phyloP scores from a whole-genome alignment of 2,329 filamentous ascomycete species.

The Penicillium thymicola region DNA sequence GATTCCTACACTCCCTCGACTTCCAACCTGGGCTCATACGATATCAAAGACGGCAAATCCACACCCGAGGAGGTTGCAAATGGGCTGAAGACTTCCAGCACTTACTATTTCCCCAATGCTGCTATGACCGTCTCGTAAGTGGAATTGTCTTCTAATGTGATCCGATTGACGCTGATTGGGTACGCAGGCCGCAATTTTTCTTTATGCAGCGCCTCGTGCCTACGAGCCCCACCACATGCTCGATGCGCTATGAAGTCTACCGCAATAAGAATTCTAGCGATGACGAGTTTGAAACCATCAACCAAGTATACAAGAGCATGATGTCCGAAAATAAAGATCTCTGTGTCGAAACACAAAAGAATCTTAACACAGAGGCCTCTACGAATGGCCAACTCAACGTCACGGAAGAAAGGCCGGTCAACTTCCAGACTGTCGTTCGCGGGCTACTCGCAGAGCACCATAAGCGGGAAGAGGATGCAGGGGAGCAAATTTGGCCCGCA shows the following conservation, averaged over 20 bases:
- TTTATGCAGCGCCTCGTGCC: slow-evolving; percentile 63
- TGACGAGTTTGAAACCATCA: slow-evolving; percentile 56
- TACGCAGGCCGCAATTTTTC: slow-evolving; percentile 53
- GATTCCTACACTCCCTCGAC: slow-evolving; percentile 49
- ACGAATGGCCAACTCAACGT: slow-evolving; percentile 61
- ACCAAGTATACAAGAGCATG: slow-evolving; percentile 59
- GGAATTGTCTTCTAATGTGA: too few species aligned
- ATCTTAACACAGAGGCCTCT: slow-evolving; percentile 59
- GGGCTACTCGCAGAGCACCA: slow-evolving; percentile 49
- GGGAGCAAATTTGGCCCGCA: slow-evolving; percentile 54
- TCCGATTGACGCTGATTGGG: not conserved
- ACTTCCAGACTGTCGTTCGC: slow-evolving; percentile 54
- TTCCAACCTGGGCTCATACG: slow-evolving; percentile 52
- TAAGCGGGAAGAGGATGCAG: slow-evolving; percentile 45
- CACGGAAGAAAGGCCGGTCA: slow-evolving; percentile 56
- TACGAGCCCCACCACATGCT: slow-evolving; percentile 47
- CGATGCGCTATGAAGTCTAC: slow-evolving; percentile 63
- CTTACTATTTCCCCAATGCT: slow-evolving; percentile 37
- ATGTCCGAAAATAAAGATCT: slow-evolving; percentile 63
- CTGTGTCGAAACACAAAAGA: slow-evolving; percentile 57
- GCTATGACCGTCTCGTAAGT: slow-evolving; percentile 34
- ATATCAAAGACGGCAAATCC: slow-evolving; percentile 41
- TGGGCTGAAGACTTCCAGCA: slow-evolving; percentile 40
- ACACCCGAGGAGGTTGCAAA: slow-evolving; percentile 48
- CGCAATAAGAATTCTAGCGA: slow-evolving; percentile 58